Evolutionary conservation across 78 protist species (phyloP).

Genomic region (Dictyostelium citrinum): DNA sequence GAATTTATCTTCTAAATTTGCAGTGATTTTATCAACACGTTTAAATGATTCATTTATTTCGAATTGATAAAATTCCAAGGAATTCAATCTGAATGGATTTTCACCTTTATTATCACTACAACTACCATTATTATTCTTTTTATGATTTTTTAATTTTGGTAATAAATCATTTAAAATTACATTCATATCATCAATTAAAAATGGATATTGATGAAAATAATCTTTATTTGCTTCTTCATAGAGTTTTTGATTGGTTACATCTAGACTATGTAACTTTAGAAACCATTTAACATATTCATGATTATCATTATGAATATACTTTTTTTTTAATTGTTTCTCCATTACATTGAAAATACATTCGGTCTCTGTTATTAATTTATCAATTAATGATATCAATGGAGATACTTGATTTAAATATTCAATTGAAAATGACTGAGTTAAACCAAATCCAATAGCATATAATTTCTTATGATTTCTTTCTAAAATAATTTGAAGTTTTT

Average conservation of each 20-base stretch:
- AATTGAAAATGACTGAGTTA: background rate
- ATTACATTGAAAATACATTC: background rate
- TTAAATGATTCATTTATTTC: background rate
- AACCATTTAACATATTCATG: background rate
- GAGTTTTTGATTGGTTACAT: background rate
- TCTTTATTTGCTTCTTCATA: background rate
- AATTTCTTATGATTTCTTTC: slow-evolving; percentile 44
- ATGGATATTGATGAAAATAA: background rate
- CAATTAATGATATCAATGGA: background rate
- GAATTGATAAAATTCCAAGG: slow-evolving; percentile 3
- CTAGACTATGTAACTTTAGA: background rate
- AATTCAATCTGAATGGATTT: background rate
- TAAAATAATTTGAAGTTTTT: background rate
- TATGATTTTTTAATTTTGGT: background rate
- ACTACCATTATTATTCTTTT: background rate
- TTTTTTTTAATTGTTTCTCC: background rate
- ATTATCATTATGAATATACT: background rate
- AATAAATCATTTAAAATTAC: background rate
- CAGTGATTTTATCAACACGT: background rate
- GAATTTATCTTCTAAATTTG: background rate
- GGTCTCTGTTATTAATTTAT: background rate
- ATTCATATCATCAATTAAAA: background rate
- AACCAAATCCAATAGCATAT: background rate
- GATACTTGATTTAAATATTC: background rate
- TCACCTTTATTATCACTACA: background rate